Evolutionary conservation across 1,284 basidiomycete genomes (phyloP).

Genomic region (Ustilago nuda): DNA sequence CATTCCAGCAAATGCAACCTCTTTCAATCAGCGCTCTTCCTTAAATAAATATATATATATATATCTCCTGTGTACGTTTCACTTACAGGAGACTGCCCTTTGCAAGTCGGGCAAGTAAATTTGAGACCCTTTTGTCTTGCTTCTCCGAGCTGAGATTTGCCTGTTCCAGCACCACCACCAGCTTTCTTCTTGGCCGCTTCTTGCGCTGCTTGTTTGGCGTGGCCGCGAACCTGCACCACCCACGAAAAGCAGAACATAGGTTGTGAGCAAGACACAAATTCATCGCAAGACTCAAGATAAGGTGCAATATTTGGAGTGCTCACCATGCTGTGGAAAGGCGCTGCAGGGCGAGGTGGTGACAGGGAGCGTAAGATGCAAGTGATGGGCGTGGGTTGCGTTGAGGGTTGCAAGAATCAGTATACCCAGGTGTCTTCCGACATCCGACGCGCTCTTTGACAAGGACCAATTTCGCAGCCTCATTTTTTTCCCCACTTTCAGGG

Average conservation of each 20-base stretch:
- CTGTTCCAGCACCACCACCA: constrained; percentile 14
- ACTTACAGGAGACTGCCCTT: constrained; percentile 42
- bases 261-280: not conserved
- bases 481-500: not conserved
- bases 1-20: not conserved
- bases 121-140: constrained; percentile 36
- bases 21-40: constrained; percentile 6
- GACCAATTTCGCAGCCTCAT: not conserved
- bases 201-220: constrained; percentile 37
- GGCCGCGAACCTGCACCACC: constrained; percentile 36
- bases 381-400: not conserved
- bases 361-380: not conserved
- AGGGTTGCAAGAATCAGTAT: not conserved
- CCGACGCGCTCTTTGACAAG: constrained; percentile 1
- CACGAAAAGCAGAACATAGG: not conserved
- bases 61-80: not conserved
- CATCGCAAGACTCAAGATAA: not conserved
- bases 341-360: no score
- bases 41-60: no score
- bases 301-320: not conserved
- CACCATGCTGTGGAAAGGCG: not conserved
- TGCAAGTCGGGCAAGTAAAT: constrained; percentile 44
- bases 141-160: constrained; percentile 43
- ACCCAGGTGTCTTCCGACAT: constrained; percentile 18
- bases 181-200: constrained; percentile 41